Conservation (phyloP, 1,284 basidiomycete species). For the Rhizoctonia solani region DNA sequence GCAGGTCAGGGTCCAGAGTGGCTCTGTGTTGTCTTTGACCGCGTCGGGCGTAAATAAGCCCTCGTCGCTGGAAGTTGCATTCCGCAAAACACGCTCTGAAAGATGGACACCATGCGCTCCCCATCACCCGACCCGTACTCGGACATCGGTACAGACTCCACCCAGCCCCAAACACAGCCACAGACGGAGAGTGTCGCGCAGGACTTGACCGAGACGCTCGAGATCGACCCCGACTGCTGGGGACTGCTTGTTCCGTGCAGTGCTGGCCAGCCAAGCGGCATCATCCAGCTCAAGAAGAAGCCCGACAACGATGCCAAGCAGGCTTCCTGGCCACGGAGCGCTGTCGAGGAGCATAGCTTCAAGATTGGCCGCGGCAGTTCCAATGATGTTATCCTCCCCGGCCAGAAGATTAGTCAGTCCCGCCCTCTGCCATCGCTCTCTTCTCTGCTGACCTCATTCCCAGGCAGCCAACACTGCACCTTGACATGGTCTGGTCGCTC, state of each 20-base stretch:
- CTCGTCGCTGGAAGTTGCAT: too few species aligned
- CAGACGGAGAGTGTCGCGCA: background rate
- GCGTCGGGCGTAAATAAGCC: conserved; percentile 8
- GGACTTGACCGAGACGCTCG: background rate
- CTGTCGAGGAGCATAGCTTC: conserved; percentile 4
- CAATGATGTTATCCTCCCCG: conserved; percentile 10
- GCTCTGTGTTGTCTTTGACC: conserved; percentile 31
- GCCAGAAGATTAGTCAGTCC: conserved; percentile 25
- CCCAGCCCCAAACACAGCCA: conserved; percentile 28
- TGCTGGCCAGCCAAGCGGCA: conserved; percentile 12
- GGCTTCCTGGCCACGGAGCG: background rate
- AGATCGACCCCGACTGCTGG: conserved; percentile 25
- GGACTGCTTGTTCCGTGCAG: conserved; percentile 20
- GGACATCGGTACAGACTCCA: conserved; percentile 13
- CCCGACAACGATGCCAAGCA: background rate
- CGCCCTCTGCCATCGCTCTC: background rate
- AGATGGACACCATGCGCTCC: conserved; percentile 16
- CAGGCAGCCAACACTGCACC: conserved; percentile 26
- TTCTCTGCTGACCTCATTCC: background rate
- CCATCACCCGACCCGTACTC: conserved; percentile 23
- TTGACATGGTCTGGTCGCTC: conserved; percentile 4
- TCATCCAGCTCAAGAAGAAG: conserved; percentile 13
- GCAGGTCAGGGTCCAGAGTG: conserved; percentile 1
- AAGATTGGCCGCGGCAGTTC: conserved; percentile 13
- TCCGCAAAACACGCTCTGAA: background rate